Evolutionary conservation across 306 rosid species (phyloP).

Genomic region (Nissolia schottii): DNA sequence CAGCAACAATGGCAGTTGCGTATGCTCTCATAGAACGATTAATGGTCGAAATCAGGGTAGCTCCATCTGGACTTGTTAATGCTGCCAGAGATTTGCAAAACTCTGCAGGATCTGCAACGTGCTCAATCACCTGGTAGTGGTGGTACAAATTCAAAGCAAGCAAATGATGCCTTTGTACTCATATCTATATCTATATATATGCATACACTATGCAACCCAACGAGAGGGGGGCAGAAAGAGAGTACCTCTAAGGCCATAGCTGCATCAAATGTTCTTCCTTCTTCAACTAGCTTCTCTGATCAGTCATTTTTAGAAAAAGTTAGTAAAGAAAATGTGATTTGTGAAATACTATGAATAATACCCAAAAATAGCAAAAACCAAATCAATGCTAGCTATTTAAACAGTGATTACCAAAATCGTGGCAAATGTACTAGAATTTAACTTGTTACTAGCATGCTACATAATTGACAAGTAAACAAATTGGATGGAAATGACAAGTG

Average conservation of each 20-base stretch:
- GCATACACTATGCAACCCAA: too few relatives aligned
- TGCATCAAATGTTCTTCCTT: constrained; percentile 74
- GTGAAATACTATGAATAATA: background rate
- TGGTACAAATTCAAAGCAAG: background rate
- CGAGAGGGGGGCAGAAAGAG: background rate
- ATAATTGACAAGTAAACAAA: too few relatives aligned
- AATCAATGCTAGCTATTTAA: background rate
- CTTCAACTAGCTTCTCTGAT: constrained; percentile 84
- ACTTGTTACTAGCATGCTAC: too few relatives aligned
- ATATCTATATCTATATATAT: too few relatives aligned
- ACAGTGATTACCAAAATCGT: constrained; percentile 3
- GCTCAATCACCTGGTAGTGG: constrained; percentile 95
- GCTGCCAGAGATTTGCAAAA: constrained; percentile 90
- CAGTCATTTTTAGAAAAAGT: constrained; percentile 13
- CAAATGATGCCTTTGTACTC: too few relatives aligned
- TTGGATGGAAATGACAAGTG: too few relatives aligned
- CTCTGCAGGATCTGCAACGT: constrained; percentile 85
- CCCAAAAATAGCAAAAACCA: background rate
- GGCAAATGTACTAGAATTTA: too few relatives aligned
- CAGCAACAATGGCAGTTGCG: constrained; percentile 80
- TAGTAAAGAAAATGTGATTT: background rate
- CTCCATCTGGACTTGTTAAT: constrained; percentile 64
- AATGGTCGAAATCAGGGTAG: constrained; percentile 74
- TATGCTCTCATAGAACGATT: constrained; percentile 90
- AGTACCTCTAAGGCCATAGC: constrained; percentile 85